phyloP scores from a whole-genome alignment of 129 eudicot species.

The Saposhnikovia divaricata region DNA sequence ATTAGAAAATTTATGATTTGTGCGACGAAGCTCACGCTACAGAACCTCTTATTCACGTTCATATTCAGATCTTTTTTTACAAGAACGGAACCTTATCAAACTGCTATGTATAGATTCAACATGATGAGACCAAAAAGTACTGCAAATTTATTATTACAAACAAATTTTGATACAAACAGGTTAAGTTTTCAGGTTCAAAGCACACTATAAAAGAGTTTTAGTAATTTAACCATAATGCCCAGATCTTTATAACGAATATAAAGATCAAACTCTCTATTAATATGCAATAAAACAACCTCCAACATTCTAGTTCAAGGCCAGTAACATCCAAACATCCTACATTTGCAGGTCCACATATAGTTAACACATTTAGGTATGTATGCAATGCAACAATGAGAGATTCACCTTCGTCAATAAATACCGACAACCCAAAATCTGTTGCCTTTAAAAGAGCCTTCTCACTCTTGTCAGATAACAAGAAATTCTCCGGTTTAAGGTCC shows the following conservation, averaged over 20 bases:
- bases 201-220: background rate
- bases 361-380: background rate
- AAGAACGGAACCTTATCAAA: background rate
- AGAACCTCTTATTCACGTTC: background rate
- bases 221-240: background rate
- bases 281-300: background rate
- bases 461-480: constrained; percentile 63
- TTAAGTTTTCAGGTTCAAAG: background rate
- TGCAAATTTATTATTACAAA: background rate
- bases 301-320: background rate
- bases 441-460: constrained; percentile 62
- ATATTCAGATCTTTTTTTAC: background rate
- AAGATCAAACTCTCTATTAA: background rate
- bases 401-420: constrained; percentile 83
- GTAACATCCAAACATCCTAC: background rate
- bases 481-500: constrained; percentile 92
- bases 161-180: background rate
- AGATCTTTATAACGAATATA: background rate
- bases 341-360: background rate
- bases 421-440: constrained; percentile 83
- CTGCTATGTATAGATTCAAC: background rate
- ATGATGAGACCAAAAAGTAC: background rate
- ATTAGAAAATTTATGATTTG: background rate
- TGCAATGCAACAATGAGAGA: background rate
- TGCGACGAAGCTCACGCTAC: background rate